These are phyloP conservation scores for Saccharomyces hybrid DNA, from an alignment of 1,139 yeast genomes.

Conservation along the genomic window DNA sequence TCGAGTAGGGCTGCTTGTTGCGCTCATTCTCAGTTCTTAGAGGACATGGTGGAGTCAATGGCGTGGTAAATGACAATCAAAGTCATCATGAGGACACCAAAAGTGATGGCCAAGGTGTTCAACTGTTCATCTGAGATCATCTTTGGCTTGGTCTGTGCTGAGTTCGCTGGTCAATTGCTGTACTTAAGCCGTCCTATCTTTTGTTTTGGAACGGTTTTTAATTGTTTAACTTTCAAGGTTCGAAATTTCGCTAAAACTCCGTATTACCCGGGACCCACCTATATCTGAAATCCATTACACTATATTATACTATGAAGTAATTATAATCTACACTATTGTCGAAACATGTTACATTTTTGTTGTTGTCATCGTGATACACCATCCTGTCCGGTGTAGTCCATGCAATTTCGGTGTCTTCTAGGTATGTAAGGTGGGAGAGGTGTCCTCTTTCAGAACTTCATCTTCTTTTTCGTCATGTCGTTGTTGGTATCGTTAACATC, in stretches of 20 bases:
- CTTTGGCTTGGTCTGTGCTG: slow-evolving; percentile 5
- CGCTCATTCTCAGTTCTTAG: background rate
- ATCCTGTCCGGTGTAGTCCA: background rate
- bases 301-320: background rate
- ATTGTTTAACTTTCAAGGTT: background rate
- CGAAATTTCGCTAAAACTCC: background rate
- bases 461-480: background rate
- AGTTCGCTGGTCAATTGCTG: background rate
- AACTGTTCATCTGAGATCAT: slow-evolving; percentile 83
- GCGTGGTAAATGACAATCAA: slow-evolving; percentile 66
- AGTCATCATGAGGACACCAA: slow-evolving; percentile 66
- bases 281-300: background rate
- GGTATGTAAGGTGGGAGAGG: background rate
- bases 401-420: background rate
- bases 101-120: slow-evolving; percentile 63
- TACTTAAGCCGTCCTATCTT: background rate
- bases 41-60: slow-evolving; percentile 31
- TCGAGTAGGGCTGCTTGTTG: background rate
- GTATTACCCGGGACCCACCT: background rate
- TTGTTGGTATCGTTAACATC: background rate
- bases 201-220: background rate
- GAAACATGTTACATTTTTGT: background rate
- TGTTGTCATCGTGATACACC: background rate
- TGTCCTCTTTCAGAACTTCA: background rate
- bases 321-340: background rate